Evolutionary conservation across 1,139 yeast species (phyloP), one percentile per base, ranked within the genome.

Genomic region (Taphrina wiesneri): DNA sequence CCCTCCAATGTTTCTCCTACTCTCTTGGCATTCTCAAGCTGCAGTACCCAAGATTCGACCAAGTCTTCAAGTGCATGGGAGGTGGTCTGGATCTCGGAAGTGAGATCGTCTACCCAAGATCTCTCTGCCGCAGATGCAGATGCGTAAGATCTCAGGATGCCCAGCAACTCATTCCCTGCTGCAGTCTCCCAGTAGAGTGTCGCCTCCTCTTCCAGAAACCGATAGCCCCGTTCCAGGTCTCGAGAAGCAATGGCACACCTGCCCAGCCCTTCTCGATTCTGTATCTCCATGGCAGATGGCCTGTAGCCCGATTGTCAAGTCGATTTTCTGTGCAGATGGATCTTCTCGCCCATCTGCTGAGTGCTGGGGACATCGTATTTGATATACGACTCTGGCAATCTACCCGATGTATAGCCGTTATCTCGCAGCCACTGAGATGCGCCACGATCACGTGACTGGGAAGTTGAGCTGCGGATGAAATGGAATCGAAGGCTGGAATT

Each of bases 61-160:
- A 36, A n/a, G 23, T 25, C 25, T 13, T 39, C 47, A 19, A 54
- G 47, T 39, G 9, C 47, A 25, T 21, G n/a, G 5, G 59, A 54
- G 26, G 36, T 19, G 1, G 32, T 32, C 9, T 54, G 30, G 13
- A 54, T 28, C 32, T 54, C 34, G 59, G 46, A 30, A 5, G 59
- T 54, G 28, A 54, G 49, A 25, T 25, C 36, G 49, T 54, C 59
- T 36, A 54, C 36, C 49, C 46, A 32, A 21, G 32, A 25, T 36
- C 36, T 36, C 26, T 17, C 49, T 9, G 36, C 56, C 21, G 30
- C 28, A 30, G 28, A n/a, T 26, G 59, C 36, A 39, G 36, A 15
- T 17, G 23, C 25, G 47, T 54, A 54, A 9, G 59, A 15, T 11
- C 13, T 3, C 26, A 54, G 15, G 47, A 54, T 54, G 23, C 36